phyloP scores from a whole-genome alignment of 306 rosid genomes.

The Sophora flavescens region DNA sequence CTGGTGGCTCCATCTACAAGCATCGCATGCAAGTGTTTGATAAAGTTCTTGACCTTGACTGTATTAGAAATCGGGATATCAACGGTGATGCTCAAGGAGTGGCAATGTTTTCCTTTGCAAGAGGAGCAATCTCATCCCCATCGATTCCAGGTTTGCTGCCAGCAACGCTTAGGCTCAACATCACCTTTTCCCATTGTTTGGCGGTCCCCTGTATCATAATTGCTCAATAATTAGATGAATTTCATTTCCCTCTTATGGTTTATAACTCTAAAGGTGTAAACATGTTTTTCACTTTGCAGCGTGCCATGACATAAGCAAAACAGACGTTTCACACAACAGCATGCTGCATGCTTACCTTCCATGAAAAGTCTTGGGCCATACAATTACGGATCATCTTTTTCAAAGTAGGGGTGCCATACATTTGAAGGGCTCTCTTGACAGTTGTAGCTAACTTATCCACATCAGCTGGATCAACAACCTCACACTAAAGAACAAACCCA shows the following conservation, averaged over 20 bases:
- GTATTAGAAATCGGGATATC: no score
- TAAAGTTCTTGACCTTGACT: no score
- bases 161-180: constrained; percentile 73
- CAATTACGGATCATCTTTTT: constrained; percentile 63
- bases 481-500: constrained; percentile 64
- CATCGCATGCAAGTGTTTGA: no score
- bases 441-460: constrained; percentile 59
- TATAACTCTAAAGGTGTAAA: not conserved
- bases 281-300: not conserved
- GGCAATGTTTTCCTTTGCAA: no score
- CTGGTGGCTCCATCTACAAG: no score
- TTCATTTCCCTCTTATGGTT: constrained; percentile 19
- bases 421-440: constrained; percentile 56
- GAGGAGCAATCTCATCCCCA: no score
- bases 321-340: not conserved
- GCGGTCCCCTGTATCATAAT: constrained; percentile 75
- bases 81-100: no score
- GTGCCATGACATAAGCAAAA: not conserved
- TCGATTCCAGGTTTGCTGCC: constrained; percentile 70
- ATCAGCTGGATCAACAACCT: constrained; percentile 71
- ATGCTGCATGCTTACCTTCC: constrained; percentile 67
- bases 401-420: constrained; percentile 56
- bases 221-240: not conserved
- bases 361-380: constrained; percentile 85
- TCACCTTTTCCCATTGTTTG: constrained; percentile 73